Percentiles rank a stretch among this genome's conserved stretches.
Evolutionary conservation across 305 asterid genomes (phyloP).

Genomic region (Fraxinus ornus): DNA sequence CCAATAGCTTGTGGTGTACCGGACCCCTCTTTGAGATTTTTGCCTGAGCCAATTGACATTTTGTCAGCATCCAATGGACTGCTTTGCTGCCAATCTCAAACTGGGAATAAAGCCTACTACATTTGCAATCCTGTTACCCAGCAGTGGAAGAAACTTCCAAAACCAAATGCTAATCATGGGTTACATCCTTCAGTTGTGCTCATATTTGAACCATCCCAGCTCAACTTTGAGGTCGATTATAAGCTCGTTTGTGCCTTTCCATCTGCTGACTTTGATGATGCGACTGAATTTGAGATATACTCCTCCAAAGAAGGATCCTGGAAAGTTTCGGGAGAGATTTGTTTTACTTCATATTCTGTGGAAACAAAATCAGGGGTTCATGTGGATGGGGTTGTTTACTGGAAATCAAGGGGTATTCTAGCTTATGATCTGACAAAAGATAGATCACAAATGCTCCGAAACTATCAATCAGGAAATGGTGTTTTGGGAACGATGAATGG

Average conservation of each 20-base stretch:
- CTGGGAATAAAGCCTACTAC: constrained; percentile 38
- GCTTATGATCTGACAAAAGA: constrained; percentile 44
- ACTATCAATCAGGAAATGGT: not conserved
- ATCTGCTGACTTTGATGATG: constrained; percentile 51
- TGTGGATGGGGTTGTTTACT: constrained; percentile 42
- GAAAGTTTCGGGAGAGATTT: constrained; percentile 49
- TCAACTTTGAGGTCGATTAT: constrained; percentile 45
- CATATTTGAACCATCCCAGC: constrained; percentile 42
- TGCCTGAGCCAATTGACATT: constrained; percentile 51
- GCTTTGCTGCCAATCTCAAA: constrained; percentile 45
- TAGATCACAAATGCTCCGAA: constrained; percentile 36
- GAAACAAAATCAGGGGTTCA: constrained; percentile 36
- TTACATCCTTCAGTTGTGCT: constrained; percentile 34
- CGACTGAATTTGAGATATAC: constrained; percentile 54
- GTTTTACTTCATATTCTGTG: constrained; percentile 26
- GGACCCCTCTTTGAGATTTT: constrained; percentile 41
- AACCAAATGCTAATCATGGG: constrained; percentile 50
- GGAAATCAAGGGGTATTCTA: constrained; percentile 35
- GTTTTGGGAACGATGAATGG: constrained; percentile 37
- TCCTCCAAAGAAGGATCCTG: constrained; percentile 46
- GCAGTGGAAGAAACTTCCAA: constrained; percentile 51
- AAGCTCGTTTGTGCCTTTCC: constrained; percentile 45
- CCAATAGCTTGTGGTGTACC: constrained; percentile 48
- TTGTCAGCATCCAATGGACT: constrained; percentile 54
- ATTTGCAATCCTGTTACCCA: constrained; percentile 48